Conservation (phyloP, 441 rosid genomes). For the Eutrema salsugineum region DNA sequence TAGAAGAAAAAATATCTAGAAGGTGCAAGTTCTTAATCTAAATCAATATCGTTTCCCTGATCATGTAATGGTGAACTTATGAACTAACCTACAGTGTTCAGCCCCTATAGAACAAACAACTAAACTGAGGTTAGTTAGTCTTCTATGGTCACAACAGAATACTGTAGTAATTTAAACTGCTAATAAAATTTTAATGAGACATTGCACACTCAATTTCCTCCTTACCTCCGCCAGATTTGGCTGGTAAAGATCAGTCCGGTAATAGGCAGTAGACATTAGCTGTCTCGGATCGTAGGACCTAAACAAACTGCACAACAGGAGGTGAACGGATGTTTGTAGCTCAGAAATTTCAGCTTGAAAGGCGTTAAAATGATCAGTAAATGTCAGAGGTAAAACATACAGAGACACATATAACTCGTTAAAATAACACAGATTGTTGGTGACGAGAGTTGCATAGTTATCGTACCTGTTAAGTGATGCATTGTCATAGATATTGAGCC, state of each 20-base stretch:
- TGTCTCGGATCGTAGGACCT: slow-evolving; percentile 67
- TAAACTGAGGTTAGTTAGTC: neutral
- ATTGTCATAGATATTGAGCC: slow-evolving; percentile 81
- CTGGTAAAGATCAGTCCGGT: slow-evolving; percentile 75
- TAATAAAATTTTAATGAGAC: neutral
- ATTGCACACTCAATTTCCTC: neutral
- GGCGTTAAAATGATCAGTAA: neutral
- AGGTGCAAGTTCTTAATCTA: neutral
- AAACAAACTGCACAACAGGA: slow-evolving; percentile 64
- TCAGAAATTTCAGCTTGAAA: slow-evolving; percentile 7
- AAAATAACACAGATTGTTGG: slow-evolving; percentile 9
- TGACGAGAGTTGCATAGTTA: neutral
- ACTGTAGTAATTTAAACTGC: neutral
- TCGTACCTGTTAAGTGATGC: slow-evolving; percentile 87
- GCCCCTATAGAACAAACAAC: neutral
- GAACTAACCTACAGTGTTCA: neutral
- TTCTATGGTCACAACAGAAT: neutral
- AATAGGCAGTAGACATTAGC: slow-evolving; percentile 89
- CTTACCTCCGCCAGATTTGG: slow-evolving; percentile 59
- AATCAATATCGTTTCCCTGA: neutral
- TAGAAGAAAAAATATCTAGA: neutral
- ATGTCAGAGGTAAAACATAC: neutral
- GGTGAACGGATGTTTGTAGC: neutral
- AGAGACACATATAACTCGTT: neutral
- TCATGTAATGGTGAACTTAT: neutral